Base-by-base conservation (phyloP, 2,329 filamentous ascomycete species). In the Neospermospora avenae region DNA sequence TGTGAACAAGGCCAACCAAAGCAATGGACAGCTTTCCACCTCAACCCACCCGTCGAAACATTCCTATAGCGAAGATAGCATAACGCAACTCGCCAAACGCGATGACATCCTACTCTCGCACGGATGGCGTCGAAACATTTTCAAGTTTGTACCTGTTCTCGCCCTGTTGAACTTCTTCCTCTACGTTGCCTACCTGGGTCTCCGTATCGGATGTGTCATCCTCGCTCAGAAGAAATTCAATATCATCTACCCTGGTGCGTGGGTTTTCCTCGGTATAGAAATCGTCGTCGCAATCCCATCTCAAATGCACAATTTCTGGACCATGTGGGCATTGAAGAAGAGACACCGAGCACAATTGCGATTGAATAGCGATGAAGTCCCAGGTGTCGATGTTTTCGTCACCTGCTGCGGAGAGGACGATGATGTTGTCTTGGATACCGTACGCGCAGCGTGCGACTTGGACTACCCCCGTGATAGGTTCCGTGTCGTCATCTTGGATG, bases 351-450 rank as follows among this genome's bases (percentile, higher is more conserved):
- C 81, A 1, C 81, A 81, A 76, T 71, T 86, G 46, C 73, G 82
- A 25, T 70, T 84, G n/a, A 71, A 71, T 1, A 79, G 80, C 14
- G 73, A 77, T 11, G 73, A 79, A 2, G 77, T 79, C 3, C 80
- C 84, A 0, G 80, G 80, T 1, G 80, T 86, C 3, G 83, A 86
- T 63, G 75, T 83, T 1, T 77, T 85, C 51, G 70, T 86, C 4
- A 82, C 83, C 1, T 84, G 80, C 72, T 86, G 83, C 60, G 80
- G 80, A 14, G 83, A 86, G 66, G 78, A 82, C 1, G 74, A 80
- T 39, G 80, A 83, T 14, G 72, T 85, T 2, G 78, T 85, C 2
- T 71, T 85, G 52, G 81, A 85, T 63, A 86, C 83, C 1, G 76
- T 81, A 8, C 77, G 77, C n/a, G 83, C 78, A 3, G 80, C 83